Evolutionary conservation across 2,329 filamentous ascomycete genomes (phyloP), one percentile per base, ranked within the genome.

Genomic region (Colletotrichum sublineola): DNA sequence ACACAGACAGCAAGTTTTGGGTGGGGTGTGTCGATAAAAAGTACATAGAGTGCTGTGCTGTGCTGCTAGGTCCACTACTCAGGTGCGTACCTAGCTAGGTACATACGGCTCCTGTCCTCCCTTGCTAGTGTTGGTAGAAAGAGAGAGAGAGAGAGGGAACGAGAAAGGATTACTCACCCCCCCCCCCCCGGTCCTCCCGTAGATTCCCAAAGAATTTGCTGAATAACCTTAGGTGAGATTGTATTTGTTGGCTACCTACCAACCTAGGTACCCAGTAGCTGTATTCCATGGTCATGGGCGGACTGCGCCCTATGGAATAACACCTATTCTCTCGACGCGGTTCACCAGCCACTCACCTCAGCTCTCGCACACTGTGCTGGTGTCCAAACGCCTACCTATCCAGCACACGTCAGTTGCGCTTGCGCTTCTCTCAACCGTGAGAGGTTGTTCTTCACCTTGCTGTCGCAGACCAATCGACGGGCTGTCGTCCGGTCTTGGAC

Each of bases 81-180:
- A 1, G 24, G 24, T 24, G 1, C 24, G 24, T 24, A 36, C 33
- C 33, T 7, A 46, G 18, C 6, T n/a, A n/a, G 6, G 6, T 2
- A 7, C 24, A 24, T 24, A 24, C 24, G 42, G 6, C 4, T 24
- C 14, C 3, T 50, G 24, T 20, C 20, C 58, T 31, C 31, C 29
- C 18, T 42, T 15, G 12, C 20, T 14, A 44, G 40, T 8, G 31
- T 31, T 31, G 36, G n/a, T 11, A n/a, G 31, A 48, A 48, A 12
- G 20, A 48, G 20, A n/a, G 8, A n/a, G 44, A 48, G 20, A 14
- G 15, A 8, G 18, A 46, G 44, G 6, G 6, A 48, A 7, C 12
- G 20, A 24, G 20, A 12, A 6, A 15, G 38, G 44, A 70, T 72
- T 65, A 72, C 58, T 72, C 69, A 72, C 58, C n/a, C 55, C 57